These are phyloP conservation scores for Apophysomyces ossiformis DNA, from an alignment of 371 early-diverging fungal species.

Conservation along the genomic window DNA sequence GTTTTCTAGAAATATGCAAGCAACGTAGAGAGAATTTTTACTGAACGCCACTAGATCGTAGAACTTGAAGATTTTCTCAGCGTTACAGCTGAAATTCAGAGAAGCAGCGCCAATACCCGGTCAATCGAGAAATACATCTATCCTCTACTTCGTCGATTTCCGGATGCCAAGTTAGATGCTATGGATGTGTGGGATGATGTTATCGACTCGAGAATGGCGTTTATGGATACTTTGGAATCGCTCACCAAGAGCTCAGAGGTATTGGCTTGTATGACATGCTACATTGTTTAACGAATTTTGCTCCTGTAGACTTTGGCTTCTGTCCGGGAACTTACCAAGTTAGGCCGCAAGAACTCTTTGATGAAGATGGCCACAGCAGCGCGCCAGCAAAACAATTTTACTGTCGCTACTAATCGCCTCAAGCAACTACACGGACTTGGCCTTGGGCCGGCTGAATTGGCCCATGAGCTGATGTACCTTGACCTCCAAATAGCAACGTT, in stretches of 20 bases:
- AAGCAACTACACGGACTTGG: constrained; percentile 24
- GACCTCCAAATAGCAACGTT: constrained; percentile 12
- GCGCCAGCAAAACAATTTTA: constrained; percentile 58
- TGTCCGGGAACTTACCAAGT: background rate
- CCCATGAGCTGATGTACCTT: constrained; percentile 4
- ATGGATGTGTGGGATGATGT: constrained; percentile 63
- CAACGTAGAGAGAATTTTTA: background rate
- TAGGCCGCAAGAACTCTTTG: constrained; percentile 19
- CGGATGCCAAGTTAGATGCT: constrained; percentile 40
- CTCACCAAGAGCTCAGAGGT: constrained; percentile 9
- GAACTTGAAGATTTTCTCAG: constrained; percentile 67
- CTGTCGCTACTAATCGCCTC: constrained; percentile 50
- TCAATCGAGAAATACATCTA: constrained; percentile 24
- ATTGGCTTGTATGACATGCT: background rate
- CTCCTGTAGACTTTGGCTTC: background rate
- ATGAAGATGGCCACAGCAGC: constrained; percentile 56
- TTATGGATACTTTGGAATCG: constrained; percentile 30
- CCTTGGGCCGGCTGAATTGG: constrained; percentile 5
- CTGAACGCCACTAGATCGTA: constrained; percentile 43
- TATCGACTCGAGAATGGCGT: constrained; percentile 33
- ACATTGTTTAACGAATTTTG: background rate
- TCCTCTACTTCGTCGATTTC: constrained; percentile 29
- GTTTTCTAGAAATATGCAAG: constrained; percentile 3
- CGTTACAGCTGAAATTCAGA: constrained; percentile 41
- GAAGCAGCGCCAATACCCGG: background rate